Percentiles rank a stretch among this genome's conserved stretches.
Evolutionary conservation across 208 protist species (phyloP).

Genomic region (Balamuthia mandrillaris): DNA sequence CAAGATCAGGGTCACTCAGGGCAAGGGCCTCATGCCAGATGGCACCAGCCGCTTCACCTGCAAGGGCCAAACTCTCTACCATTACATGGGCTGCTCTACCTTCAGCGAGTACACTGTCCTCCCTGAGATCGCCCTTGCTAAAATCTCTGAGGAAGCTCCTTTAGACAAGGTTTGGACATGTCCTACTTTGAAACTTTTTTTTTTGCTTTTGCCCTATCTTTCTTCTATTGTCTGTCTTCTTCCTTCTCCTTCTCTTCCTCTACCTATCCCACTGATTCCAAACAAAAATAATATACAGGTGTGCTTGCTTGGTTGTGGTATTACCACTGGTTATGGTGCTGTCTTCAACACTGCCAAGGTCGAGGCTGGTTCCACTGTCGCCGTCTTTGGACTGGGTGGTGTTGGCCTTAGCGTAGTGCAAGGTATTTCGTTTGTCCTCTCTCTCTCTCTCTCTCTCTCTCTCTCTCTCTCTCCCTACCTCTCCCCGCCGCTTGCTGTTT

Average conservation of each 20-base stretch:
- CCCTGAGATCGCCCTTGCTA: conserved; percentile 75
- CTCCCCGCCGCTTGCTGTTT: background rate
- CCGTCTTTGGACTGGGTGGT: conserved; percentile 73
- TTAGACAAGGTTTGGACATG: conserved; percentile 56
- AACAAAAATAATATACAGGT: conserved; percentile 33
- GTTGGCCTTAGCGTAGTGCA: conserved; percentile 75
- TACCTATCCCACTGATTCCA: no score
- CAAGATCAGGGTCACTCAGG: conserved; percentile 74
- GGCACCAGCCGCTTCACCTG: conserved; percentile 76
- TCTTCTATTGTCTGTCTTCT: background rate
- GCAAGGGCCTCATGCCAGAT: conserved; percentile 84
- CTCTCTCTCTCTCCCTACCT: background rate
- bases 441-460: no score
- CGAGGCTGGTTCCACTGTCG: conserved; percentile 57
- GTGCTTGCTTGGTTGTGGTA: conserved; percentile 79
- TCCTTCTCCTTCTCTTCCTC: background rate
- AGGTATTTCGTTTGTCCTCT: background rate
- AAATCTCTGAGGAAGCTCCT: conserved; percentile 65
- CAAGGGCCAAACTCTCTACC: conserved; percentile 74
- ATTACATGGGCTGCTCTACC: conserved; percentile 80
- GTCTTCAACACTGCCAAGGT: conserved; percentile 76
- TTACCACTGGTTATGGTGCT: conserved; percentile 73
- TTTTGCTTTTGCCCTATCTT: conserved; percentile 9
- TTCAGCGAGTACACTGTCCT: conserved; percentile 80
- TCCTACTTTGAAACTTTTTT: conserved; percentile 13